Evolutionary conservation across 2,329 filamentous ascomycete species (phyloP).

Genomic region (Pseudogymnoascus sp.): DNA sequence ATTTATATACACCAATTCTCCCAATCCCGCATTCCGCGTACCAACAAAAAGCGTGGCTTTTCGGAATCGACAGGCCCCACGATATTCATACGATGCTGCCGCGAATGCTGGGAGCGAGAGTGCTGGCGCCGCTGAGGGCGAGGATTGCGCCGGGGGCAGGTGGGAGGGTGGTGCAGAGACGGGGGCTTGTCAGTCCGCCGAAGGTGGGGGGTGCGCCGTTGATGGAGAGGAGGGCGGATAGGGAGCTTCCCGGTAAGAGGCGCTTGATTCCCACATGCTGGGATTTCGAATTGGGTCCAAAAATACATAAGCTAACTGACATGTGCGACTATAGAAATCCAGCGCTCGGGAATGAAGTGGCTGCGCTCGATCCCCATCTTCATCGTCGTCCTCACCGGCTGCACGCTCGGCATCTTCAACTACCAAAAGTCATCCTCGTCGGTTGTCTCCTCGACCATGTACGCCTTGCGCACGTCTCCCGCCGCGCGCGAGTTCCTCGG

Average conservation of each 20-base stretch:
- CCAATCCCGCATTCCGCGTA: neutral
- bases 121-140: neutral
- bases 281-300: neutral
- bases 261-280: neutral
- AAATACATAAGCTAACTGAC: neutral
- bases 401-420: conserved; percentile 90
- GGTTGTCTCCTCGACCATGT: conserved; percentile 79
- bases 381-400: conserved; percentile 58
- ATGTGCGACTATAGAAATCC: conserved; percentile 19
- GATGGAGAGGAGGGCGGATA: conserved; percentile 56
- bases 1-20: neutral
- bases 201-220: conserved; percentile 53
- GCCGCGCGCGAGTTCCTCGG: conserved; percentile 70
- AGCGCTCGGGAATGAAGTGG: conserved; percentile 44
- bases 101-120: conserved; percentile 23
- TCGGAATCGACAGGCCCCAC: neutral
- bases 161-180: conserved; percentile 27
- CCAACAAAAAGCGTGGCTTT: neutral
- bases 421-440: conserved; percentile 93
- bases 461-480: conserved; percentile 76
- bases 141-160: conserved; percentile 5
- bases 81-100: conserved; percentile 22
- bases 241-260: conserved; percentile 54
- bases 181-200: conserved; percentile 47
- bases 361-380: conserved; percentile 73